phyloP scores from a whole-genome alignment of 2,329 filamentous ascomycete species.

The Fusarium sp. region DNA sequence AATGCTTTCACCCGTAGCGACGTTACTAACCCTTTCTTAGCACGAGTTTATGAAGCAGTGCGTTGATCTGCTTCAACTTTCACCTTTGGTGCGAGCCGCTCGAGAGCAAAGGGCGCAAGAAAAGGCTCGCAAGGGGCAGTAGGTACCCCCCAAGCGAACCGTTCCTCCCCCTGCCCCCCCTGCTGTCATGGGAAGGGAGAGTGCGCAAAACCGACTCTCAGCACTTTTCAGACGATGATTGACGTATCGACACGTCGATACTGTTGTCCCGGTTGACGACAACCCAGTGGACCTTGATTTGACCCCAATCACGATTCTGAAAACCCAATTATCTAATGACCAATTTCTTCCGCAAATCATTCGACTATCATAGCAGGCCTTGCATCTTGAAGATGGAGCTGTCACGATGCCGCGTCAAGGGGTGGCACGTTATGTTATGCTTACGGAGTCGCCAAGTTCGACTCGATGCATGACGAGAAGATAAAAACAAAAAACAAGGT shows the following conservation, averaged over 20 bases:
- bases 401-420: slow-evolving; percentile 40
- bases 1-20: slow-evolving; percentile 49
- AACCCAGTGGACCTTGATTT: slow-evolving; percentile 25
- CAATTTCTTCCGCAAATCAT: slow-evolving; percentile 45
- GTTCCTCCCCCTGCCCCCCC: slow-evolving; percentile 27
- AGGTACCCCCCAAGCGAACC: slow-evolving; percentile 42
- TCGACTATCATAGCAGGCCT: slow-evolving; percentile 49
- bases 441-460: slow-evolving; percentile 39
- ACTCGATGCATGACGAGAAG: slow-evolving; percentile 33
- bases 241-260: slow-evolving; percentile 13
- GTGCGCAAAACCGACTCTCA: slow-evolving; percentile 29
- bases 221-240: slow-evolving; percentile 39
- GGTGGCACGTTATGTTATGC: slow-evolving; percentile 36
- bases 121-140: slow-evolving; percentile 75
- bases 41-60: slow-evolving; percentile 85
- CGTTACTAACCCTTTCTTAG: slow-evolving; percentile 58
- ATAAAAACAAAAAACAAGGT: slow-evolving; percentile 35
- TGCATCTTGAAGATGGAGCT: slow-evolving; percentile 47
- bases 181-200: slow-evolving; percentile 20
- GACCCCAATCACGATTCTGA: slow-evolving; percentile 33
- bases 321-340: slow-evolving; percentile 48
- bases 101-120: slow-evolving; percentile 88
- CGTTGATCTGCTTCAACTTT: slow-evolving; percentile 80
- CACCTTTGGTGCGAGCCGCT: slow-evolving; percentile 88
- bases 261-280: slow-evolving; percentile 26